Evolutionary conservation across 139 green algal species (phyloP).

Genomic region (Tetratostichococcus sp.): DNA sequence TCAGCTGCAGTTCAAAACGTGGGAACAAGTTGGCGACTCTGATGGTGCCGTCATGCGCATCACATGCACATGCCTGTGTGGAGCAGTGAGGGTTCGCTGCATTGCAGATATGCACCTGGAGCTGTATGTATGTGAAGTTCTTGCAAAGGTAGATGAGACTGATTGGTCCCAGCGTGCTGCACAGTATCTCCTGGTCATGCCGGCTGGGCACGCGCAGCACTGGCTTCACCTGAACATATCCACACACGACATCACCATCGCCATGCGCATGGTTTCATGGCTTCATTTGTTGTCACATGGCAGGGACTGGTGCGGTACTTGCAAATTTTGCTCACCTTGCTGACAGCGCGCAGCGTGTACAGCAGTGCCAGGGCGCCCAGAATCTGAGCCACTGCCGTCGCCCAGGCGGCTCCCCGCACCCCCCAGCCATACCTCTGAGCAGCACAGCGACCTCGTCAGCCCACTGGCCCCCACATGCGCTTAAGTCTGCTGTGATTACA

Average conservation of each 20-base stretch:
- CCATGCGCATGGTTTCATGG: too few relatives aligned
- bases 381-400: constrained; percentile 47
- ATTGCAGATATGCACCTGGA: constrained; percentile 30
- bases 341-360: constrained; percentile 5
- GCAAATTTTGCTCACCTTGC: too few relatives aligned
- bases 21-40: too few relatives aligned
- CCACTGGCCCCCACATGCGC: too few relatives aligned
- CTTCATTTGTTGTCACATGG: too few relatives aligned
- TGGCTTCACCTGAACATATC: constrained; percentile 3
- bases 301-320: too few relatives aligned
- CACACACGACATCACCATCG: too few relatives aligned
- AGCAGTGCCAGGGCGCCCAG: constrained; percentile 27
- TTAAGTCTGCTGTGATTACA: too few relatives aligned
- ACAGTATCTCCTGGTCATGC: constrained; percentile 13
- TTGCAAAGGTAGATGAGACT: constrained; percentile 65
- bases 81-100: too few relatives aligned
- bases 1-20: constrained; percentile 25
- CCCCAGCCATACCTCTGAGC: constrained; percentile 31
- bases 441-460: background rate
- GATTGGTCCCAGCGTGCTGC: constrained; percentile 44
- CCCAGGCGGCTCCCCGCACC: constrained; percentile 61
- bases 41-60: too few relatives aligned
- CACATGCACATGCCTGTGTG: too few relatives aligned
- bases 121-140: constrained; percentile 56
- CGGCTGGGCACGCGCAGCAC: constrained; percentile 8